Base-by-base conservation (phyloP, 2,329 filamentous ascomycete species). In the Talaromyces sp. region DNA sequence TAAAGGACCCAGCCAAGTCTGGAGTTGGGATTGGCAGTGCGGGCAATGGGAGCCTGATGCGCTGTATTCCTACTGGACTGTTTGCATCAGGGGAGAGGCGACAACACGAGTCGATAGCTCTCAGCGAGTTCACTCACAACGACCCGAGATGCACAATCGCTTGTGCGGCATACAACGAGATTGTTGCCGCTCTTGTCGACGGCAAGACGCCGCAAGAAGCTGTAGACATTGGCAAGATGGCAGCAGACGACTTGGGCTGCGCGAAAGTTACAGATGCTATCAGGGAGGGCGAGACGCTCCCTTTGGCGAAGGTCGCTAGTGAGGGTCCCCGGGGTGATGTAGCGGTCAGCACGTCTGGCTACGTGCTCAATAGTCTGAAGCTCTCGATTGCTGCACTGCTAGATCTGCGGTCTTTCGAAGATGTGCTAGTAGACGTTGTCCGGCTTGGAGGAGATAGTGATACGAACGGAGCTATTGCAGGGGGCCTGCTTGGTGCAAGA, bases 81-180 rank as follows among this genome's bases (percentile, higher is more conserved):
- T 58, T 58, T 58, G 42, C 30, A 4, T 6, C 44, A n/a, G 28
- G 17, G 19, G 44, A 58, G 28, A 58, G n/a, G n/a, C 42, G 56
- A 19, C 30, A 27, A 9, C 25, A 36, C 0, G 28, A 58, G 7
- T 58, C 42, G 11, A 58, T 52, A 25, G 44, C 56, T 3, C 51
- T 52, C 15, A 58, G 56, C 30, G 44, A 58, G n/a, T 58, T 58
- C 28, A 58, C 56, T 9, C 56, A 58, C 56, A 51, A 58, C 28
- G 56, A 58, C 15, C 27, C 30, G 44, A 49, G 56, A 58, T 58
- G 56, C 1, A 58, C 56, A 30, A n/a, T 58, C 7, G 56, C 56
- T 49, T 58, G 56, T 36, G 56, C 56, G 10, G 56, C 56, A 27
- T 58, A 58, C 19, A 58, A 58, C 44, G 56, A 58, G 27, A 36